Base-by-base conservation (phyloP, 1,139 yeast genomes). In the Pneumocystis murina region DNA sequence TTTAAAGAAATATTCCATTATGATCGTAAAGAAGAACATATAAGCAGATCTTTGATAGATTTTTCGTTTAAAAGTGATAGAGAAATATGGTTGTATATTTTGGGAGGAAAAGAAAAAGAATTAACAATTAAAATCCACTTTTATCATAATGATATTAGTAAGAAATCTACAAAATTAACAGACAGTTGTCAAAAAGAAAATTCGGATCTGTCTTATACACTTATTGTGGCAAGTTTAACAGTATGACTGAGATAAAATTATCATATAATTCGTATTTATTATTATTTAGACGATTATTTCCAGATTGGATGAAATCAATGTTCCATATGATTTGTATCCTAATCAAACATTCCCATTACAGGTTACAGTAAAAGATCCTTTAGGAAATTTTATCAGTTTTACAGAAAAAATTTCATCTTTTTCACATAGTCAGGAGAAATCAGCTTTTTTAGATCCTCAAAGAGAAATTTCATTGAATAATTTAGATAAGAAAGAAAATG, bases 321-420 rank as follows among this genome's bases (percentile, higher is more conserved):
- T 16, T 60, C 7, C 39, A 20, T 60, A 35, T 24, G 62, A 60
- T 3, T 14, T 20, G 2, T 55, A 4, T 66, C 68, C 28, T 66
- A 65, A 16, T 4, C 63, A 43, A 28, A 62, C 17, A 10, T 48
- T 35, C 16, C 77, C 80, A 16, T 67, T 70, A 24, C 77, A 76
- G 70, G 80, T 82, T 24, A 82, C 80, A 72, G 76, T 81, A 16
- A 69, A 82, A 39, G 88, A 84, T 71, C 89, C 89, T 3, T 74
- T 83, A 68, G 87, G 87, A 48, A 78, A 77, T 67, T 71, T 82
- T 41, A 72, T 84, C 64, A 87, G 87, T 8, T 84, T 84, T 73
- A 80, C 86, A 6, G 66, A 72, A 55, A 66, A 68, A 58, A 59
- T 60, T 24, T 73, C 73, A 62, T 76, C 78, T 14, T 74, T 74